Evolutionary conservation across 371 early-diverging fungal genomes (phyloP).

Genomic region (Parasitella parasitica): DNA sequence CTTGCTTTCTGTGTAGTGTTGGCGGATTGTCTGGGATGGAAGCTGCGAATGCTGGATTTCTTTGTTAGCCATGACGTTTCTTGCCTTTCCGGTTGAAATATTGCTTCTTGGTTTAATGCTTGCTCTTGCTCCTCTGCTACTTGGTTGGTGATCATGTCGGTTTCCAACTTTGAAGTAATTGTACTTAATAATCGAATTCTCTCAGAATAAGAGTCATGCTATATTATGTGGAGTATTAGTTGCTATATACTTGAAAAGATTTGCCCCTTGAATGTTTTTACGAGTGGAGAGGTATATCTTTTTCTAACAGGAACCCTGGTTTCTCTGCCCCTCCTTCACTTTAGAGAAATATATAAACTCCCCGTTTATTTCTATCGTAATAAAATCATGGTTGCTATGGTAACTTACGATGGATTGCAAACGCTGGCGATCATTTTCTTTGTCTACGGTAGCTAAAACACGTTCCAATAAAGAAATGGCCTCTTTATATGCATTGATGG

Average conservation of each 20-base stretch:
- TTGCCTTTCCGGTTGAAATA: neutral
- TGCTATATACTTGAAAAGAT: too few relatives aligned
- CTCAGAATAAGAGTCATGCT: conserved; percentile 27
- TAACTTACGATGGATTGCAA: conserved; percentile 48
- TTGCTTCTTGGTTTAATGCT: neutral
- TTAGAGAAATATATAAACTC: neutral
- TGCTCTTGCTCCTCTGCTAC: neutral
- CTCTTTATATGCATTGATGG: conserved; percentile 48
- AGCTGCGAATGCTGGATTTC: neutral
- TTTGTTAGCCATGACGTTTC: neutral
- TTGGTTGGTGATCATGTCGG: neutral
- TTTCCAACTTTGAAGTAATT: neutral
- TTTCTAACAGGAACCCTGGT: neutral
- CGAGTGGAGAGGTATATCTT: neutral
- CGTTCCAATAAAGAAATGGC: conserved; percentile 42
- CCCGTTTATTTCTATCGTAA: neutral
- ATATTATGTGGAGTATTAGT: neutral
- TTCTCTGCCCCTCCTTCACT: neutral
- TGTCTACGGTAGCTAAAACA: conserved; percentile 39
- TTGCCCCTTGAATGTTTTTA: neutral
- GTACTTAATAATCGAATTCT: conserved; percentile 14
- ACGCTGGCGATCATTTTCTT: conserved; percentile 38
- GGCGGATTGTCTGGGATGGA: neutral
- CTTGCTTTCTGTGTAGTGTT: neutral
- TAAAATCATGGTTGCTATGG: neutral